Base-by-base conservation (phyloP, 768 basidiomycete genomes). In the Trametes cinnabarina region DNA sequence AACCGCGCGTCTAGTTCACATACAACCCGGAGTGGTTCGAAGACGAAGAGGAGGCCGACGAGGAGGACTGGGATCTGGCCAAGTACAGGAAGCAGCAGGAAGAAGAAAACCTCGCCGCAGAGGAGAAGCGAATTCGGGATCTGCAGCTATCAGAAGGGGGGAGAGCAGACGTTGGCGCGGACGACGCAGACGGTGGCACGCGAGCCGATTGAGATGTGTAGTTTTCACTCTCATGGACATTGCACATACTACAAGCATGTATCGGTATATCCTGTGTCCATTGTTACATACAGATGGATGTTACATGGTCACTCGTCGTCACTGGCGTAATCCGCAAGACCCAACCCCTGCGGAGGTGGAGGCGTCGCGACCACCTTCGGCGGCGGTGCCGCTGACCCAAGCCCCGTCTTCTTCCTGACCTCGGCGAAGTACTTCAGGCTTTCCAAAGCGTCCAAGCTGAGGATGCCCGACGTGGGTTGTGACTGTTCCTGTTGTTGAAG, bases 1-100 rank as follows among this genome's bases (percentile, higher is more conserved):
- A 11, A 37, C 42, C 26, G 17, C 5, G n/a, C 35, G 17, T 58
- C 48, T 47, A 93, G 89, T 96, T 97, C 82, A 88, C 92, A 75
- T 96, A 92, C 84, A 94, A 95, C 73, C 90, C 93, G 17, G 91
- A 94, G 66, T 93, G 92, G 90, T 94, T 94, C 76, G 83, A 87
- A 63, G 93, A 93, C 66, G 82, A 87, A 49, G 83, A 82, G 25
- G 84, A 77, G 3, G 77, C 67, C 19, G 79, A 72, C 28, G 72
- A 76, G 22, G 79, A 78, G 8, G 80, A 79, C 12, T 82, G 77
- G 77, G 81, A 82, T 61, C 50, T 81, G 23, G 65, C 71, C 19
- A 77, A 80, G 63, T 90, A 88, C 72, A 79, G 87, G 63, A 77
- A 75, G 43, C 72, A 85, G 70, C 77, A 85, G 67, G 83, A 86